Base-by-base conservation (phyloP, 345 rosid genomes). In the Eucalyptus paniculata region DNA sequence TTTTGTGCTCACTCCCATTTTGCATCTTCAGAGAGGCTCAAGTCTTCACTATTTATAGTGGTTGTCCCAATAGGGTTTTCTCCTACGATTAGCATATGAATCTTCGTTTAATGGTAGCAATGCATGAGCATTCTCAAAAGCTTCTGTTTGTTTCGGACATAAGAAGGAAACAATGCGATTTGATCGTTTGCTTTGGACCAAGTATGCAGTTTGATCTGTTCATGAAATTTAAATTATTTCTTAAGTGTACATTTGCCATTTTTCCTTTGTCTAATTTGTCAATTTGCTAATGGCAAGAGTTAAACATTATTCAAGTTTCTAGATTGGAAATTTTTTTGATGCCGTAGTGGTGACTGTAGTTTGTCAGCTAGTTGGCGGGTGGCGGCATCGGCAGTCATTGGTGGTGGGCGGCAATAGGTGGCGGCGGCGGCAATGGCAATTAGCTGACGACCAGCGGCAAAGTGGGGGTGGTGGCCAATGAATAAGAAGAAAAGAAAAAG, bases 51-150 rank as follows among this genome's bases (percentile, higher is more conserved):
- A 67, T 17, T 67, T 32, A 67, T 67, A 67, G 42, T 8, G 80
- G 23, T 40, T 95, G 96, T 91, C 92, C 95, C 91, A 96, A 1
- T 7, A 7, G 42, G 18, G 24, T 65, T 65, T 32, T 16, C 80
- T 49, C 51, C 30, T 24, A 30, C 4, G 30, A 28, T 24, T 83
- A 15, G 51, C 86, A 12, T 44, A 44, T 30, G 1, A 67, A 32
- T 67, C 21, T 67, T 67, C 18, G 11, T 67, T 67, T 16, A 19
- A 16, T 67, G 23, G 80, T 67, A 32, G 2, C 42, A 16, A 32
- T 67, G 80, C 23, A 67, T 4, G 12, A 32, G 42, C 40, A 67
- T 16, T 32, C 42, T 67, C 80, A 32, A 67, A 67, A 32, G 1
- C 80, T 67, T 67, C 12, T 32, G 2, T 67, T 67, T 30, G 21